These are phyloP conservation scores for Zea luxurians DNA, from an alignment of 176 grass and related monocot genomes.

Conservation along the genomic window DNA sequence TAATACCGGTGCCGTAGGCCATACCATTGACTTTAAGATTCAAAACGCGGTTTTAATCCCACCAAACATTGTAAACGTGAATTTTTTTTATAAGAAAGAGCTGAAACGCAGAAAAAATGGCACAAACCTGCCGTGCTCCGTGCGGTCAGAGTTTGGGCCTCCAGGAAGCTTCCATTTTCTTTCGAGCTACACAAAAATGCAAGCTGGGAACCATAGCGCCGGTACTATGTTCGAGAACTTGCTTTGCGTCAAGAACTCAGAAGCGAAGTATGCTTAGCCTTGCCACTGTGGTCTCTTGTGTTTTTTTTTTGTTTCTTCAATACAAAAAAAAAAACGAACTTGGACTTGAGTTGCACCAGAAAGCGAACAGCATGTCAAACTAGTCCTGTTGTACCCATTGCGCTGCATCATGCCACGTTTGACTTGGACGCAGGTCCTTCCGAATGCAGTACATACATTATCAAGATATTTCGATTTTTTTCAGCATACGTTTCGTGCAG, in stretches of 20 bases:
- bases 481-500: not conserved
- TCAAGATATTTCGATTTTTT: not conserved
- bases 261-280: constrained; percentile 1
- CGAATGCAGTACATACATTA: not conserved
- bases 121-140: not conserved
- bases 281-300: not conserved
- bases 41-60: too few relatives aligned
- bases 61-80: too few relatives aligned
- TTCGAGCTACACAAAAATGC: not conserved
- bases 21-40: too few relatives aligned
- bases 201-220: not conserved
- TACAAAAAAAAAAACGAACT: not conserved
- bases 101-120: too few relatives aligned
- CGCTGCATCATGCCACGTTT: not conserved
- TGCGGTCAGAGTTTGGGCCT: not conserved
- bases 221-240: not conserved
- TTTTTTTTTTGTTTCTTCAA: not conserved
- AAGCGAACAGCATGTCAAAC: not conserved
- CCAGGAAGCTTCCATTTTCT: not conserved
- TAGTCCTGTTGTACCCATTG: not conserved
- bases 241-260: constrained; percentile 2
- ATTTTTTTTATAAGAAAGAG: too few relatives aligned
- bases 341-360: not conserved
- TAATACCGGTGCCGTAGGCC: too few relatives aligned
- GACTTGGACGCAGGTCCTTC: not conserved